Evolutionary conservation across 768 basidiomycete genomes (phyloP).

Genomic region (Hygrophorus russula): DNA sequence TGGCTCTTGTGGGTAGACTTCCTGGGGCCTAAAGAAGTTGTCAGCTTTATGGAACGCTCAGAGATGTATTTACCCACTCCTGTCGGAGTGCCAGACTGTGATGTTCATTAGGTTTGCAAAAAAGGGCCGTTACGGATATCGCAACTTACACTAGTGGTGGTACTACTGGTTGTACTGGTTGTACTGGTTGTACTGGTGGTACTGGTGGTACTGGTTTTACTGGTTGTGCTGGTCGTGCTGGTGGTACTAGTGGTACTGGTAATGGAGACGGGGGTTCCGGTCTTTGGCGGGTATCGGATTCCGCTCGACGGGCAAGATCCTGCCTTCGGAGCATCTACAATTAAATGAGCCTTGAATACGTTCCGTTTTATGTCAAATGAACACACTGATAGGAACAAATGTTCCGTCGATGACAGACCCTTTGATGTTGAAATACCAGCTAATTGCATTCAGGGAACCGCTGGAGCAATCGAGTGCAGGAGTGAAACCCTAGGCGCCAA

Average conservation of each 20-base stretch:
- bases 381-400: slow-evolving; percentile 38
- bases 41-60: slow-evolving; percentile 1
- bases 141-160: slow-evolving; percentile 12
- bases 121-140: not conserved
- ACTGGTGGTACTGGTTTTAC: too few relatives aligned
- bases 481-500: slow-evolving; percentile 26
- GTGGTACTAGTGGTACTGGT: too few relatives aligned
- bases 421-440: slow-evolving; percentile 44
- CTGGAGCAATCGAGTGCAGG: slow-evolving; percentile 36
- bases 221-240: too few relatives aligned
- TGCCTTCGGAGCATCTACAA: slow-evolving; percentile 26
- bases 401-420: slow-evolving; percentile 47
- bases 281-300: slow-evolving; percentile 39
- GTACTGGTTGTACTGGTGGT: too few relatives aligned
- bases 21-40: slow-evolving; percentile 11
- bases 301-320: slow-evolving; percentile 34
- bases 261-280: too few relatives aligned
- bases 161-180: too few relatives aligned
- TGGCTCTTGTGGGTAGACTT: slow-evolving; percentile 33
- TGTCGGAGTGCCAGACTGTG: slow-evolving; percentile 39
- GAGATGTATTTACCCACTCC: slow-evolving; percentile 41
- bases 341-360: not conserved
- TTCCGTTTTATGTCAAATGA: not conserved
- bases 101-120: slow-evolving; percentile 3
- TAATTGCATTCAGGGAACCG: slow-evolving; percentile 27